Conservation (phyloP, 1,284 basidiomycete genomes). For the Apiotrichum gracile region DNA sequence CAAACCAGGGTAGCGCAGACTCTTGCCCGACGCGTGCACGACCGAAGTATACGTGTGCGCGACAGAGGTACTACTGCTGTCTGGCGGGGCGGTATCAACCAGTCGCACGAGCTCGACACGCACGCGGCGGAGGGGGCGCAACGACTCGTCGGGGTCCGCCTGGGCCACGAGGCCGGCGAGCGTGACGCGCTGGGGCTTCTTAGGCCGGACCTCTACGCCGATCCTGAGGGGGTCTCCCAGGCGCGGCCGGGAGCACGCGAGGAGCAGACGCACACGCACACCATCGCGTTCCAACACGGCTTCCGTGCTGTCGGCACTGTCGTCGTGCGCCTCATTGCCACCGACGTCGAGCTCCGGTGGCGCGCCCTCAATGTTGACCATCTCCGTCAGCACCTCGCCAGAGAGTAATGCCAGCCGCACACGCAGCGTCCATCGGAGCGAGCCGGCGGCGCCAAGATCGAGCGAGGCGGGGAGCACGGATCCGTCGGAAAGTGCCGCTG, state of each 20-base stretch:
- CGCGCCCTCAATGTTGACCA: slow-evolving; percentile 33
- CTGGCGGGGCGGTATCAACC: slow-evolving; percentile 16
- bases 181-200: slow-evolving; percentile 23
- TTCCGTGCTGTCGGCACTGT: slow-evolving; percentile 22
- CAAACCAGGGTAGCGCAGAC: slow-evolving; percentile 40
- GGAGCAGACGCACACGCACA: slow-evolving; percentile 26
- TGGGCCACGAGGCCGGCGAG: slow-evolving; percentile 27
- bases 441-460: slow-evolving; percentile 26
- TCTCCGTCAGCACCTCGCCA: slow-evolving; percentile 23
- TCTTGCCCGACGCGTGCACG: slow-evolving; percentile 42
- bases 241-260: slow-evolving; percentile 27
- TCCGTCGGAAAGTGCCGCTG: slow-evolving; percentile 10
- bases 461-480: slow-evolving; percentile 34
- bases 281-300: slow-evolving; percentile 27
- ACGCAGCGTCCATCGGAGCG: slow-evolving; percentile 27
- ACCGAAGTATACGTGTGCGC: slow-evolving; percentile 2
- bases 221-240: slow-evolving; percentile 32
- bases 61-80: slow-evolving; percentile 5
- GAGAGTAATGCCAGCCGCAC: slow-evolving; percentile 22
- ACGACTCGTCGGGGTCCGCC: slow-evolving; percentile 28
- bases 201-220: slow-evolving; percentile 37
- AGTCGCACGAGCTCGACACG: slow-evolving; percentile 38
- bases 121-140: slow-evolving; percentile 36
- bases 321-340: not conserved
- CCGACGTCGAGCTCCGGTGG: slow-evolving; percentile 25